These are phyloP conservation scores for Dioscorea dumetorum DNA, from an alignment of 106 monocot genomes.

Conservation along the genomic window DNA sequence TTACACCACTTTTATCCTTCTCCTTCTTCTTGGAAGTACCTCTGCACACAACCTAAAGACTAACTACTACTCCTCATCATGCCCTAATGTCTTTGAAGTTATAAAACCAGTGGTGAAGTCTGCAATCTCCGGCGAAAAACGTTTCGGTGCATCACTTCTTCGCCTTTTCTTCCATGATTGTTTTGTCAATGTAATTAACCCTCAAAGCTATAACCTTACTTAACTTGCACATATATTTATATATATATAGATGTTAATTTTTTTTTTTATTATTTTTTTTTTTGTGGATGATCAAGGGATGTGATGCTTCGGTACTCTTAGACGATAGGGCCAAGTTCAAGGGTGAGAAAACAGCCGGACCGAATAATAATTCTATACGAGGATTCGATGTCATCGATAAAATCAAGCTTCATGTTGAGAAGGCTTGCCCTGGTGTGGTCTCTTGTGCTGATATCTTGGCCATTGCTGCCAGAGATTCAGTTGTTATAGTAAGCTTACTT, in stretches of 20 bases:
- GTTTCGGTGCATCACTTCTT: constrained; percentile 24
- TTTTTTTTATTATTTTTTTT: not conserved
- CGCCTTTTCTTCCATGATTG: constrained; percentile 34
- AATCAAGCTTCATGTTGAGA: constrained; percentile 24
- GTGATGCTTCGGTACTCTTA: constrained; percentile 18
- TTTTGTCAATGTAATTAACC: constrained; percentile 11
- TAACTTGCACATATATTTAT: not conserved
- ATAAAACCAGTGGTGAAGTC: constrained; percentile 6
- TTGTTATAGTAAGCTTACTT: constrained; percentile 11
- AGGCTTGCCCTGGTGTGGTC: constrained; percentile 25
- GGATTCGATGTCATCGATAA: constrained; percentile 29
- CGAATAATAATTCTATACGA: constrained; percentile 12
- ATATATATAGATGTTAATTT: not conserved
- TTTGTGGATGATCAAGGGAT: constrained; percentile 11
- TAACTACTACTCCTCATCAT: constrained; percentile 12
- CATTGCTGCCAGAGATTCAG: constrained; percentile 21
- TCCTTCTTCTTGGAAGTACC: not conserved
- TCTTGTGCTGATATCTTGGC: constrained; percentile 36
- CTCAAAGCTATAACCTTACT: no score
- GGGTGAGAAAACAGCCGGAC: constrained; percentile 14
- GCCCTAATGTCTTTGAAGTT: constrained; percentile 8
- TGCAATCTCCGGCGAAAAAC: constrained; percentile 9
- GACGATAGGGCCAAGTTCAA: constrained; percentile 19
- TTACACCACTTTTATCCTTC: not conserved
- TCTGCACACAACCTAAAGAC: constrained; percentile 17